Conservation (phyloP, 345 rosid genomes). For the Toxicodendron radicans region DNA sequence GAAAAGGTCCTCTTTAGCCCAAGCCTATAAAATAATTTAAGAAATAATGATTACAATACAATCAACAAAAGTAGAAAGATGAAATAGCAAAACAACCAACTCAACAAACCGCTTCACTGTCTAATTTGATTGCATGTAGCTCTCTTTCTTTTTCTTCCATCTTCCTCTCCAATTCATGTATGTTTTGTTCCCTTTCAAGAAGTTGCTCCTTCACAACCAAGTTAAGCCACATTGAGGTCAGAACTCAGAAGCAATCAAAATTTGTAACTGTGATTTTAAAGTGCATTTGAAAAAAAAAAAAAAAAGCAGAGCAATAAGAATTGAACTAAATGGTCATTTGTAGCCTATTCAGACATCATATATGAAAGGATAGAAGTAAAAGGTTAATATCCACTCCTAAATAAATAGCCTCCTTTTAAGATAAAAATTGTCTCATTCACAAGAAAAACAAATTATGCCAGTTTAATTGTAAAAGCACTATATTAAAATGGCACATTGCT, state of each 20-base stretch:
- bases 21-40: constrained; percentile 49
- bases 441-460: not conserved
- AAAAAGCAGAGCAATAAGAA: not conserved
- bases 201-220: constrained; percentile 69
- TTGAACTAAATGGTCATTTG: not conserved
- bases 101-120: constrained; percentile 77
- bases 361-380: not conserved
- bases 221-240: constrained; percentile 7
- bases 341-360: not conserved
- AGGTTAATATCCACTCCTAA: not conserved
- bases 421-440: not conserved
- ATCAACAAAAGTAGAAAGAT: not conserved
- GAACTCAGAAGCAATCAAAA: not conserved
- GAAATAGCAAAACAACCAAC: constrained; percentile 5
- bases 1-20: constrained; percentile 97
- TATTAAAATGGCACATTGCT: not conserved
- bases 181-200: constrained; percentile 57
- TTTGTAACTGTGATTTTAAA: not conserved
- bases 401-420: not conserved
- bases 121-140: constrained; percentile 78
- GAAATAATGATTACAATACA: constrained; percentile 14
- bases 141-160: constrained; percentile 87
- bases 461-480: not conserved
- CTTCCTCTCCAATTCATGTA: constrained; percentile 70
- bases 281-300: not conserved